phyloP scores from a whole-genome alignment of 2,329 filamentous ascomycete species.

The Aspergillus candidus region DNA sequence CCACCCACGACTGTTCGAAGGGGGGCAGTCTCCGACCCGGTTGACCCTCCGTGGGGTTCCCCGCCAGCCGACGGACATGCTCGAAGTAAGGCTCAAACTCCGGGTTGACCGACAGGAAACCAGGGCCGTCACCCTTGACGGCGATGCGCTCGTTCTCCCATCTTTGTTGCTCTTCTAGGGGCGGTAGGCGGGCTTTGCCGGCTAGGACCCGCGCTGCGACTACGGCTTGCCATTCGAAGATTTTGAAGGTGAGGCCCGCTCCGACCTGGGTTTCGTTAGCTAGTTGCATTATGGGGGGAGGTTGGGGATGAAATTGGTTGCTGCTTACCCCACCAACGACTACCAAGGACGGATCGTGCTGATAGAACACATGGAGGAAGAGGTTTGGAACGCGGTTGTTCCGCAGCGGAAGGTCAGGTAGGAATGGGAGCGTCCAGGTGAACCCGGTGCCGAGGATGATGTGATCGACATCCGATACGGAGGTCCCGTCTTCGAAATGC shows the following conservation, averaged over 20 bases:
- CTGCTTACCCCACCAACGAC: conserved; percentile 43
- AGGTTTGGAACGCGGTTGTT: conserved; percentile 32
- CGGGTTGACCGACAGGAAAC: conserved; percentile 54
- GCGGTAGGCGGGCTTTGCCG: conserved; percentile 48
- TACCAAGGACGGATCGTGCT: conserved; percentile 26
- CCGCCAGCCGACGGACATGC: conserved; percentile 38
- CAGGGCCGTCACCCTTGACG: conserved; percentile 50
- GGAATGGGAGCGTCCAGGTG: conserved; percentile 57
- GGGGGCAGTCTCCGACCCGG: conserved; percentile 37
- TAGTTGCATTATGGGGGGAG: background rate
- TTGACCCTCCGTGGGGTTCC: conserved; percentile 35
- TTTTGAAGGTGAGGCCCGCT: conserved; percentile 55
- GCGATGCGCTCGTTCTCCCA: conserved; percentile 56
- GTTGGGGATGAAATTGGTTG: background rate
- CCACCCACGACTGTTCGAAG: conserved; percentile 39
- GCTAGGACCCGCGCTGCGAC: conserved; percentile 54
- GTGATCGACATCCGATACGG: conserved; percentile 51
- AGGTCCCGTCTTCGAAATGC: conserved; percentile 50
- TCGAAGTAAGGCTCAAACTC: conserved; percentile 63
- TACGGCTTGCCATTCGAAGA: conserved; percentile 64
- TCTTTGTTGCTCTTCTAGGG: conserved; percentile 41
- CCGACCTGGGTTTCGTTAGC: conserved; percentile 26
- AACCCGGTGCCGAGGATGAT: conserved; percentile 64
- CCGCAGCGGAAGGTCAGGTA: conserved; percentile 42
- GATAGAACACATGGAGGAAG: conserved; percentile 35